Evolutionary conservation across 305 asterid genomes (phyloP), one percentile per base, ranked within the genome.

Genomic region (Fraxinus floribunda): DNA sequence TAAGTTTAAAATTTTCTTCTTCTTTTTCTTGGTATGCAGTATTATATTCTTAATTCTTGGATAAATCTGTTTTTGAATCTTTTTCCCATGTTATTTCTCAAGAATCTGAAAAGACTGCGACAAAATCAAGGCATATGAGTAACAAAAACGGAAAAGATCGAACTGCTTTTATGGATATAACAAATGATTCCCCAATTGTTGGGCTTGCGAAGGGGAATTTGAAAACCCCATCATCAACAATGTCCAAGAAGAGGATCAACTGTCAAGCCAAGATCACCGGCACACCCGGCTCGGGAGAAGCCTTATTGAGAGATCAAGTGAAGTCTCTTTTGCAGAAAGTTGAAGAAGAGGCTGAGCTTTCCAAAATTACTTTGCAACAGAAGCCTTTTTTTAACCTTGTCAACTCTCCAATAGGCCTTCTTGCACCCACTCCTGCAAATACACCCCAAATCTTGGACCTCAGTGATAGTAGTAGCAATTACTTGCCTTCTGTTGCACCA

Each of bases 221-320:
- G 5, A 91, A 86, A 80, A 95, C 98, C 71, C 98, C 97, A 3
- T 93, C 99, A 38, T 95, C 99, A 8, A 89, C 91, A 0, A 72
- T 90, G 84, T 93, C 97, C 72, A 93, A 92, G 93, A 93, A 84
- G 86, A 90, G 90, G 78, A 24, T 81, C 39, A 83, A 5, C 26
- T 70, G 74, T n/a, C 80, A 60, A 64, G 85, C 79, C 34, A 86
- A 83, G 68, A 78, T 41, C 6, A 75, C 72, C 1, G 80, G 85
- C 8, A 94, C 98, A 0, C 99, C 97, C 6, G 98, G 98, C 7
- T 93, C 99, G 0, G 98, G 99, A 0, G 99, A 95, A 86, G 98
- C 94, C 9, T 89, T 95, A 4, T 86, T 95, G 93, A 93, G 99
- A 78, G 97, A 94, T 8, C 99, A 94, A 84, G 99, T 94, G 70